Base-by-base conservation (phyloP, 2,329 filamentous ascomycete genomes). In the Phaeosphaeriaceae sp. region DNA sequence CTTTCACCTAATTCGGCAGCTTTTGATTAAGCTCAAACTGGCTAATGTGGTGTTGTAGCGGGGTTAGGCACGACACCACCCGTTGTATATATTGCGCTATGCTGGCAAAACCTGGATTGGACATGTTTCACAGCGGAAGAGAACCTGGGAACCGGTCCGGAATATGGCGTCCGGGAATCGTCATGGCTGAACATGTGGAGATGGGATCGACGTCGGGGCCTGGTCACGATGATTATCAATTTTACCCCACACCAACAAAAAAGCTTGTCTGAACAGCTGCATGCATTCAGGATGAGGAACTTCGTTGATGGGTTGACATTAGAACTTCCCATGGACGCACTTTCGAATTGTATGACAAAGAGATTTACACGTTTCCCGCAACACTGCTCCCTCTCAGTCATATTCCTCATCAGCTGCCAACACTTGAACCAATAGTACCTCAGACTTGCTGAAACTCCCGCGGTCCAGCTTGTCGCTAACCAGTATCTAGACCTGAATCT, bases 1-100 rank as follows among this genome's bases (percentile, higher is more conserved):
- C 13, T 24, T 24, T 5, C 48, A 13, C 48, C 58, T 21, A 15
- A 58, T 53, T 9, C 13, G 49, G 36, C 40, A 50, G 24, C 47
- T 3, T 42, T 61, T 57, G 48, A 58, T 61, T 53, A 55, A 56
- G 36, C 27, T 50, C 46, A 58, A 44, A 57, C 27, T 58, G 58
- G 42, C 54, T 51, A 48, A 53, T 50, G 58, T 54, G 48, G 51
- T 47, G 21, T 15, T 19, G 51, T 15, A n/a, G 7, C 17, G 25
- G 48, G 36, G 25, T 51, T 7, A 45, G 46, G 36, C 24, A 50
- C 36, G 17, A 17, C 20, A 42, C 45, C 48, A 44, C 31, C 44
- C 44, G 45, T 19, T 22, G 22, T 33, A 42, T 46, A 53, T 19
- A 57, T 54, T 48, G 51, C 51, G 24, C 36, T 48, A 53, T 53